Conservation (phyloP, 106 monocot genomes). For the Triglochin maritima region DNA sequence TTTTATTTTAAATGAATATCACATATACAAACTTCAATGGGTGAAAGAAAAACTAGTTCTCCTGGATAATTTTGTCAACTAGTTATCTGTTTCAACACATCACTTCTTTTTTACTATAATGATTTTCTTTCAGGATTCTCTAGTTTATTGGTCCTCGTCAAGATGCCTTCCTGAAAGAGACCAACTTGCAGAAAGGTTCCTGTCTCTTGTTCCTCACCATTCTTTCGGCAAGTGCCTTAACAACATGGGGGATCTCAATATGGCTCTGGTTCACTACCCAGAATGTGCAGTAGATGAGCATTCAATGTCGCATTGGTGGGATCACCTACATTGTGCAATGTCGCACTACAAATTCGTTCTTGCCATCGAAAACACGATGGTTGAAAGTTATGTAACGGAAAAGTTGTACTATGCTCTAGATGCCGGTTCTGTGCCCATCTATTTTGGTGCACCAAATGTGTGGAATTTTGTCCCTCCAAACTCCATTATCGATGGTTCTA, state of each 20-base stretch:
- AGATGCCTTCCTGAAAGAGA: constrained; percentile 62
- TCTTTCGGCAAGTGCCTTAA: constrained; percentile 98
- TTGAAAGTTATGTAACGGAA: constrained; percentile 87
- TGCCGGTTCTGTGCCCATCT: constrained; percentile 81
- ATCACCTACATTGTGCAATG: constrained; percentile 94
- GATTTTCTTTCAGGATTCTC: constrained; percentile 31
- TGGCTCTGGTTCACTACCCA: constrained; percentile 62
- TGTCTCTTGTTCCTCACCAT: constrained; percentile 66
- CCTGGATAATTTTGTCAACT: too few species aligned
- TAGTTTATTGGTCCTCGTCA: constrained; percentile 97
- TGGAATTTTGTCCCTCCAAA: constrained; percentile 89
- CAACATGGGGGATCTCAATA: constrained; percentile 69
- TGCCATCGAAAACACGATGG: constrained; percentile 79
- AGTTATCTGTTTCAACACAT: too few species aligned
- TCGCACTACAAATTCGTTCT: constrained; percentile 94
- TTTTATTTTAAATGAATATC: too few species aligned
- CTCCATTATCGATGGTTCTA: constrained; percentile 84
- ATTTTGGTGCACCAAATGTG: constrained; percentile 91
- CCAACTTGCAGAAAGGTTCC: constrained; percentile 49
- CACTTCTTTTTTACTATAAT: background rate
- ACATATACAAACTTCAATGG: too few species aligned
- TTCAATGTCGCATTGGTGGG: constrained; percentile 49
- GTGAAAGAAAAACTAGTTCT: too few species aligned
- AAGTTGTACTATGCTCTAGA: constrained; percentile 89
- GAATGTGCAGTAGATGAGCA: constrained; percentile 33